phyloP scores from a whole-genome alignment of 2,329 filamentous ascomycete genomes.

The Aspergillus flavus region DNA sequence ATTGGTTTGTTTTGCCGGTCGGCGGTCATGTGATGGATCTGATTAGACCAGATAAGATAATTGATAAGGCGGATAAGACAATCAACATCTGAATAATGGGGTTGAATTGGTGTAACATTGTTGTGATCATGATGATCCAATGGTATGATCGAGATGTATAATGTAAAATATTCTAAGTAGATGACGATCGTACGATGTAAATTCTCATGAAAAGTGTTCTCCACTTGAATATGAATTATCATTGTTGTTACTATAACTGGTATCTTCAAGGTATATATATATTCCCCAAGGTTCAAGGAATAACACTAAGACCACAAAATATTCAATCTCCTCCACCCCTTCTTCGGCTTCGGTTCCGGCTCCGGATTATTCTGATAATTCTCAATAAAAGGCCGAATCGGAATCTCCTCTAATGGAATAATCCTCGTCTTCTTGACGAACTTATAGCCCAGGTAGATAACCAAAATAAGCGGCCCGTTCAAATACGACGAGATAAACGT shows the following conservation, averaged over 20 bases:
- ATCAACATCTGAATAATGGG: not conserved
- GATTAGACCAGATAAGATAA: conserved; percentile 1
- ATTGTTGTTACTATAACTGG: not conserved
- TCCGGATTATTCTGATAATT: conserved; percentile 31
- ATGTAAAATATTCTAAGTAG: not conserved
- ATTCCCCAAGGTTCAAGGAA: no score
- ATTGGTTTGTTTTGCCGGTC: not conserved
- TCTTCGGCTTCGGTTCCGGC: conserved; percentile 25
- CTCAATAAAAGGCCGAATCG: conserved; percentile 39
- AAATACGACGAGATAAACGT: conserved; percentile 63
- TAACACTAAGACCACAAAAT: conserved; percentile 27
- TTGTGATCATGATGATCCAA: not conserved
- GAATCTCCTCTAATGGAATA: conserved; percentile 34
- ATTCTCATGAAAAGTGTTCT: not conserved
- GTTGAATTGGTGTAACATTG: no score
- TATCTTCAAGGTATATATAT: no score
- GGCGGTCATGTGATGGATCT: not conserved
- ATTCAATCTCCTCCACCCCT: conserved; percentile 26
- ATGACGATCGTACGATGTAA: not conserved
- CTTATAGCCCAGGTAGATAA: conserved; percentile 50
- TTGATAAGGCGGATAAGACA: not conserved
- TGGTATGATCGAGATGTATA: not conserved
- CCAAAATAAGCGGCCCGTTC: conserved; percentile 60
- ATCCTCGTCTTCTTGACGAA: conserved; percentile 40
- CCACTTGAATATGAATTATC: not conserved